A percentile compares a stretch with the other conserved stretches of the same genome.
phyloP scores from a whole-genome alignment of 2,329 filamentous ascomycete genomes.

The Macrophomina tecta region DNA sequence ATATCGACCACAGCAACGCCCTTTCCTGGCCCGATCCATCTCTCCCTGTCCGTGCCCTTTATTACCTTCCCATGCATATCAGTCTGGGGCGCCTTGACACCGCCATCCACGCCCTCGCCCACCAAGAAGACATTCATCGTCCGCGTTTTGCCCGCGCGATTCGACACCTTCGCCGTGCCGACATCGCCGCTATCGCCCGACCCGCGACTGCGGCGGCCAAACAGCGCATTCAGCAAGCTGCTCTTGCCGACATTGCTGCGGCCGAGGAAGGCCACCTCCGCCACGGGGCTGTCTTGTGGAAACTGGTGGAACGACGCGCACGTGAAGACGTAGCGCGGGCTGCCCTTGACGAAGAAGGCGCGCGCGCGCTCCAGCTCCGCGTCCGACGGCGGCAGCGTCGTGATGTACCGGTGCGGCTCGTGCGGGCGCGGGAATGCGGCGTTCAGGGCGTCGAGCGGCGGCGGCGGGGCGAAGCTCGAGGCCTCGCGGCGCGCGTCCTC shows the following conservation, averaged over 20 bases:
- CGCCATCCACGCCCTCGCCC: conserved; percentile 30
- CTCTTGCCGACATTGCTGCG: conserved; percentile 75
- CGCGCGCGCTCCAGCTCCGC: conserved; percentile 49
- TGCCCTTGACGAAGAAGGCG: conserved; percentile 51
- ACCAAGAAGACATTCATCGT: conserved; percentile 72
- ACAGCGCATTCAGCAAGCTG: conserved; percentile 68
- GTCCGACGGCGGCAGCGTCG: conserved; percentile 35
- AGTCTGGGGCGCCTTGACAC: conserved; percentile 16
- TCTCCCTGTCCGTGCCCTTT: conserved; percentile 36
- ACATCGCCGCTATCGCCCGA: conserved; percentile 33
- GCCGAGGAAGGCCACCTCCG: conserved; percentile 71
- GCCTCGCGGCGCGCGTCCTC: background rate
- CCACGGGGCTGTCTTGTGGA: conserved; percentile 57
- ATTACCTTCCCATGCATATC: conserved; percentile 10
- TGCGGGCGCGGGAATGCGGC: background rate
- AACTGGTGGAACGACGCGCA: conserved; percentile 66
- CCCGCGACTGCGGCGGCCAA: conserved; percentile 41
- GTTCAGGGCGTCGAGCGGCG: background rate
- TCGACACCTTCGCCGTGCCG: conserved; percentile 62
- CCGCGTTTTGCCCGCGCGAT: conserved; percentile 60
- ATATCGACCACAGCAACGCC: conserved; percentile 69
- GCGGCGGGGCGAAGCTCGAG: background rate
- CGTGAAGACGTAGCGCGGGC: conserved; percentile 64
- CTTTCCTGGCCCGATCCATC: conserved; percentile 46
- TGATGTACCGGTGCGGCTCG: conserved; percentile 20